Evolutionary conservation across 2,329 filamentous ascomycete species (phyloP).

Genomic region (Aspergillus luchuensis): DNA sequence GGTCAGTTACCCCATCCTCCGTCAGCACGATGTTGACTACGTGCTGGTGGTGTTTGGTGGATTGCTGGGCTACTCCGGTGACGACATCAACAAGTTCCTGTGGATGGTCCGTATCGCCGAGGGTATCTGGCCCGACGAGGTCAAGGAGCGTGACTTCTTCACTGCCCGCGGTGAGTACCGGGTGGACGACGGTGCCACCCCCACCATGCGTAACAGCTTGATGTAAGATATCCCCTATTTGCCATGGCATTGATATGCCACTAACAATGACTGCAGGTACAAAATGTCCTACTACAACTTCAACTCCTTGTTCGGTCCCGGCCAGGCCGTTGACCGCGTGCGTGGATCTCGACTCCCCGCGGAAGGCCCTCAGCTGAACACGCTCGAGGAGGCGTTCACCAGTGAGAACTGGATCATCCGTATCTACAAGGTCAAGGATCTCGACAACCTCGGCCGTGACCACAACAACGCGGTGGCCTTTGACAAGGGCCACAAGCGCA

Average conservation of each 20-base stretch:
- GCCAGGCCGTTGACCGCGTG: slow-evolving; percentile 88
- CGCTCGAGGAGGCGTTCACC: slow-evolving; percentile 94
- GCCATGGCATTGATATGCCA: background rate
- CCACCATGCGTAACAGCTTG: slow-evolving; percentile 98
- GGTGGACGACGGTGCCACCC: slow-evolving; percentile 88
- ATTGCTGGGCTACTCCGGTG: slow-evolving; percentile 92
- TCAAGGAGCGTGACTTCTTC: slow-evolving; percentile 96
- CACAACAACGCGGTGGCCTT: slow-evolving; percentile 65
- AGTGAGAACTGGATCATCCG: slow-evolving; percentile 99
- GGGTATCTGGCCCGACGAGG: slow-evolving; percentile 99
- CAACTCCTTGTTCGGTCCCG: slow-evolving; percentile 83
- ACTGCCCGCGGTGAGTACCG: slow-evolving; percentile 91
- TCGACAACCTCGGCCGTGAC: slow-evolving; percentile 92
- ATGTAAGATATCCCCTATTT: slow-evolving; percentile 67
- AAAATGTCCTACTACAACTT: slow-evolving; percentile 99
- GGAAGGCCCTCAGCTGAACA: slow-evolving; percentile 80
- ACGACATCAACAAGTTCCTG: slow-evolving; percentile 99
- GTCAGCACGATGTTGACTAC: slow-evolving; percentile 97
- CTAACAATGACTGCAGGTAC: slow-evolving; percentile 66
- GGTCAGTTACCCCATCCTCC: slow-evolving; percentile 97
- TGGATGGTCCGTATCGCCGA: slow-evolving; percentile 99
- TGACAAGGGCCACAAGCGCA: slow-evolving; percentile 57
- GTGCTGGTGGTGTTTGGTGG: slow-evolving; percentile 97
- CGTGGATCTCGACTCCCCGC: slow-evolving; percentile 79
- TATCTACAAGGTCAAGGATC: slow-evolving; percentile 99